Conservation (phyloP, 139 green algal genomes). For the Penium margaritaceum region DNA sequence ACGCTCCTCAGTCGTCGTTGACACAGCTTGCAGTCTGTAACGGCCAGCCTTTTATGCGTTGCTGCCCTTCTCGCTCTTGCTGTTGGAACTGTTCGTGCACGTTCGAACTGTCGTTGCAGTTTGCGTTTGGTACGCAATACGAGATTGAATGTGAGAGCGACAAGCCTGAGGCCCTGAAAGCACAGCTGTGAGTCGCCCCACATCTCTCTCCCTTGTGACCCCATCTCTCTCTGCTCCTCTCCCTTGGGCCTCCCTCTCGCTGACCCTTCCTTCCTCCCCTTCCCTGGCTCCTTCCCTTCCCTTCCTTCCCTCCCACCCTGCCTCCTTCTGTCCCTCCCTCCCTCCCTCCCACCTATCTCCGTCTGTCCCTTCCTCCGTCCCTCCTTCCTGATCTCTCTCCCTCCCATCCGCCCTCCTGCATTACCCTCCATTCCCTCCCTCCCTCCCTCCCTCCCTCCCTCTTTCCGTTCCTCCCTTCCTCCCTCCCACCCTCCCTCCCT, state of each 20-base stretch:
- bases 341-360: neutral
- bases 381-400: no score
- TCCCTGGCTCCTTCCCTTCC: neutral
- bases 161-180: neutral
- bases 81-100: no score
- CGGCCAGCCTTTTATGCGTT: no score
- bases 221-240: neutral
- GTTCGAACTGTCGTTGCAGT: neutral
- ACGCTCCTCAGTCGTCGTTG: no score
- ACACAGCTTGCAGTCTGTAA: no score
- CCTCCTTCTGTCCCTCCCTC: neutral
- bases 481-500: no score
- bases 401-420: no score
- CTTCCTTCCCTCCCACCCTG: neutral
- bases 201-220: neutral
- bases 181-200: slow-evolving; percentile 8
- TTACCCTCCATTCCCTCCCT: no score
- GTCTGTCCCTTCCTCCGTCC: neutral
- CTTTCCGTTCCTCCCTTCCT: no score
- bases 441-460: no score
- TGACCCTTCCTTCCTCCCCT: neutral
- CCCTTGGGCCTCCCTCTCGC: neutral
- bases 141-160: slow-evolving; percentile 26
- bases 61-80: no score
- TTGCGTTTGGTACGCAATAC: slow-evolving; percentile 23